phyloP scores from a whole-genome alignment of 2,329 filamentous ascomycete species.

The Microcyclospora tardicrescens region DNA sequence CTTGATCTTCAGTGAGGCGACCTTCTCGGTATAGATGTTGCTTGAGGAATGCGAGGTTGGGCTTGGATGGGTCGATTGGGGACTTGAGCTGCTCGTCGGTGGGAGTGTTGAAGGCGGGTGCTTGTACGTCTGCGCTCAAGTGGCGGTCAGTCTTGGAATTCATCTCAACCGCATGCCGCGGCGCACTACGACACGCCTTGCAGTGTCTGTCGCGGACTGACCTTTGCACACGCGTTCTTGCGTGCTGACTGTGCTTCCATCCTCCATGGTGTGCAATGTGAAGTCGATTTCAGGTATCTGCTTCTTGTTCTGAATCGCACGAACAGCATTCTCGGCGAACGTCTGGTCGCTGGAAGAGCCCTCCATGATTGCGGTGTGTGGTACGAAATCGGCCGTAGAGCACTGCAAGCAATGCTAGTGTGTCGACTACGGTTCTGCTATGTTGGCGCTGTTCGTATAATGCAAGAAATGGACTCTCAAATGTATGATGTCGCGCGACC shows the following conservation, averaged over 20 bases:
- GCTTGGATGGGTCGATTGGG: slow-evolving; percentile 72
- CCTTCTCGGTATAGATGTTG: slow-evolving; percentile 98
- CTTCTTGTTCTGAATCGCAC: slow-evolving; percentile 88
- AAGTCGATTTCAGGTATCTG: slow-evolving; percentile 97
- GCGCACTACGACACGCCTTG: neutral
- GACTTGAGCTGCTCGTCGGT: slow-evolving; percentile 92
- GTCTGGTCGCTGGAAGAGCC: slow-evolving; percentile 21
- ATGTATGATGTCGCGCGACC: no score
- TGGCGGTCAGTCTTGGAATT: neutral
- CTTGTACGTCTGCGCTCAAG: slow-evolving; percentile 71
- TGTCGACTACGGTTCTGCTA: no score
- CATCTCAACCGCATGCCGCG: neutral
- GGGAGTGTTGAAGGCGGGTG: slow-evolving; percentile 83
- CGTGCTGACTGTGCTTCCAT: slow-evolving; percentile 89
- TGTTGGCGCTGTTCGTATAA: no score
- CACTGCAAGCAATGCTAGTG: no score
- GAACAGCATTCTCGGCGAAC: slow-evolving; percentile 72
- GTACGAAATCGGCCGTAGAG: no score
- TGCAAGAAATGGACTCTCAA: no score
- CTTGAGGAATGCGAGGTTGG: slow-evolving; percentile 87
- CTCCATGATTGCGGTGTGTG: slow-evolving; percentile 17
- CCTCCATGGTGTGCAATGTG: slow-evolving; percentile 95
- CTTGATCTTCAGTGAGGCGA: slow-evolving; percentile 91
- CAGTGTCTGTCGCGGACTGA: slow-evolving; percentile 26
- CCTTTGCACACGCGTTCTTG: slow-evolving; percentile 97